Evolutionary conservation across 2,329 filamentous ascomycete species (phyloP).

Genomic region (Scedosporium minutisporum): DNA sequence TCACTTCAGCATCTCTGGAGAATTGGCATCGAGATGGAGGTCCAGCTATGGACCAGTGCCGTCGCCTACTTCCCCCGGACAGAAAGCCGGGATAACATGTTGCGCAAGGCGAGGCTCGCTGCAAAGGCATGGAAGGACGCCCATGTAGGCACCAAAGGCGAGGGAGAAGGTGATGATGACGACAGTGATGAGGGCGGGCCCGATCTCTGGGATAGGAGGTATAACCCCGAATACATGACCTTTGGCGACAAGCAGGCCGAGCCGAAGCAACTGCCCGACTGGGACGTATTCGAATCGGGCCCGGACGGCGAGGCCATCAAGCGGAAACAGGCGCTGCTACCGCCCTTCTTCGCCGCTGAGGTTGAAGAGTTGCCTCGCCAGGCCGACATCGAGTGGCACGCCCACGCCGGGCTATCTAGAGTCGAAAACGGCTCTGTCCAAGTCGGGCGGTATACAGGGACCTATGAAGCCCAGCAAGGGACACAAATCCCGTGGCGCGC

Average conservation of each 20-base stretch:
- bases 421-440: slow-evolving; percentile 19
- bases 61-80: slow-evolving; percentile 60
- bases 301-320: slow-evolving; percentile 24
- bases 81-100: slow-evolving; percentile 16
- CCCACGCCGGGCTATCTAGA: slow-evolving; percentile 46
- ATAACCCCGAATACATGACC: slow-evolving; percentile 40
- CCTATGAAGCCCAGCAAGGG: slow-evolving; percentile 10
- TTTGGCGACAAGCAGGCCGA: slow-evolving; percentile 21
- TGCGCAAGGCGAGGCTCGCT: slow-evolving; percentile 30
- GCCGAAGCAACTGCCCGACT: slow-evolving; percentile 37
- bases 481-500: slow-evolving; percentile 16
- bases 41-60: slow-evolving; percentile 65
- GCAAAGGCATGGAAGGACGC: slow-evolving; percentile 37
- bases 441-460: slow-evolving; percentile 7
- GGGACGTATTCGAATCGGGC: slow-evolving; percentile 30
- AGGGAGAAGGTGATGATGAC: slow-evolving; percentile 37
- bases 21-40: slow-evolving; percentile 61
- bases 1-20: slow-evolving; percentile 85
- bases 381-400: slow-evolving; percentile 77
- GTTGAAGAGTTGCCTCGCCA: slow-evolving; percentile 67
- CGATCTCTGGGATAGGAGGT: slow-evolving; percentile 61
- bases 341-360: slow-evolving; percentile 66
- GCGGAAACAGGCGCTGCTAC: slow-evolving; percentile 22
- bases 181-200: slow-evolving; percentile 35
- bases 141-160: slow-evolving; percentile 21